Base-by-base conservation (phyloP, 768 basidiomycete species). In the Galerina marginata region DNA sequence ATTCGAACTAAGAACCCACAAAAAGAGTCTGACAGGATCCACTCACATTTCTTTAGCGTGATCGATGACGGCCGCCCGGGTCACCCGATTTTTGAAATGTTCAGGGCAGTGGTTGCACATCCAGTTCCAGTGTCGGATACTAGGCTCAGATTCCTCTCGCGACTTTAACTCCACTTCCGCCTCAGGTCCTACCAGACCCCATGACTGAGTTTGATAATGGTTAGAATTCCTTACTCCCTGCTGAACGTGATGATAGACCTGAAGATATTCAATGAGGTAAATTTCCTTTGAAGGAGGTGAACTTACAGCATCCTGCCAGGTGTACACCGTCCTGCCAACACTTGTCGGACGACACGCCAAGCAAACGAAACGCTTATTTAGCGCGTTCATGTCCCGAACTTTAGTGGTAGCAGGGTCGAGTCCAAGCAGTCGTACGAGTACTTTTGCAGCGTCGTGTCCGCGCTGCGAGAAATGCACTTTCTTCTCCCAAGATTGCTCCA, bases 361-460 rank as follows among this genome's bases (percentile, higher is more conserved):
- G 37, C 63, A 64, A 12, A 64, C 47, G 39, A 60, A 64, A 26
- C 63, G 45, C 16, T 55, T 43, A 40, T 64, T 43, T 25, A 62
- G 47, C 12, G 12, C 15, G 38, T 70, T 65, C 65, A 70, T 67
- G 42, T 68, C 54, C 58, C n/a, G 52, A 6, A 64, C 64, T 1
- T 56, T 61, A 20, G 66, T 54, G 11, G 55, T 52, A 7, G 38
- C 52, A 0, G 64, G 65, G 52, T 70, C 67, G 2, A 65, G 50
- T 16, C 59, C 64, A 0, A 64, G 47, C 5, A 70, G 54, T 9
- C 43, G 46, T n/a, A 70, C 64, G 14, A 68, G 59, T 23, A 44
- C 52, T 1, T 26, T 54, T 14, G 67, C 69, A n/a, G 64, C 59
- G 16, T 57, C 66, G 6, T 64, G 59, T 23, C 69, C 67, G 9